Conservation (phyloP, 2,329 filamentous ascomycete species). For the Metarhizium anisopliae region DNA sequence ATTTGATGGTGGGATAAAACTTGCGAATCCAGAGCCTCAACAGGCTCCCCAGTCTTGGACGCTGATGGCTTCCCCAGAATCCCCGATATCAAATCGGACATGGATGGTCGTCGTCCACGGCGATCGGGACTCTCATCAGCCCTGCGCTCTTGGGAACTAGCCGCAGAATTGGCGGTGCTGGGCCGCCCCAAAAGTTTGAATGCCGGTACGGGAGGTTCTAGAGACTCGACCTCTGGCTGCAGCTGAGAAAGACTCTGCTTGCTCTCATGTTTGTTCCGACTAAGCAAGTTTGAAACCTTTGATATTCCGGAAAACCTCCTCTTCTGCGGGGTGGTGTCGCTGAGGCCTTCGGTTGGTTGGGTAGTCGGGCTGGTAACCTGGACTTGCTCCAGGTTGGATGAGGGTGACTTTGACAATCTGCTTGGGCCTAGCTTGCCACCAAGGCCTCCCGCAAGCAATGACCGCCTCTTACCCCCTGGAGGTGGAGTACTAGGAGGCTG, state of each 20-base stretch:
- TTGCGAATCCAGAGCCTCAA: background rate
- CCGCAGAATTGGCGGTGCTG: constrained; percentile 13
- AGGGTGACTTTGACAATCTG: constrained; percentile 13
- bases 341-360: background rate
- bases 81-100: constrained; percentile 20
- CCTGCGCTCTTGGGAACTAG: constrained; percentile 9
- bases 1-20: background rate
- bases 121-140: constrained; percentile 10
- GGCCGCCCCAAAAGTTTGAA: constrained; percentile 13
- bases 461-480: constrained; percentile 28
- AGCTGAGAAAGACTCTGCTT: background rate
- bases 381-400: constrained; percentile 14
- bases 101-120: constrained; percentile 19
- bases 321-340: constrained; percentile 19
- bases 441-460: constrained; percentile 26
- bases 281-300: constrained; percentile 14
- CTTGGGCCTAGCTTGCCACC: constrained; percentile 11
- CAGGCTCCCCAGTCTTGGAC: constrained; percentile 11
- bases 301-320: constrained; percentile 36
- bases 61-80: constrained; percentile 17
- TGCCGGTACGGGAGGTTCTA: constrained; percentile 9
- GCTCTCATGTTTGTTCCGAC: background rate
- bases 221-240: background rate
- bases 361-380: background rate
- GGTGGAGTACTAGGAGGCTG: constrained; percentile 12